phyloP scores from a whole-genome alignment of 768 basidiomycete species.

The Coprinopsis marcescibilis region DNA sequence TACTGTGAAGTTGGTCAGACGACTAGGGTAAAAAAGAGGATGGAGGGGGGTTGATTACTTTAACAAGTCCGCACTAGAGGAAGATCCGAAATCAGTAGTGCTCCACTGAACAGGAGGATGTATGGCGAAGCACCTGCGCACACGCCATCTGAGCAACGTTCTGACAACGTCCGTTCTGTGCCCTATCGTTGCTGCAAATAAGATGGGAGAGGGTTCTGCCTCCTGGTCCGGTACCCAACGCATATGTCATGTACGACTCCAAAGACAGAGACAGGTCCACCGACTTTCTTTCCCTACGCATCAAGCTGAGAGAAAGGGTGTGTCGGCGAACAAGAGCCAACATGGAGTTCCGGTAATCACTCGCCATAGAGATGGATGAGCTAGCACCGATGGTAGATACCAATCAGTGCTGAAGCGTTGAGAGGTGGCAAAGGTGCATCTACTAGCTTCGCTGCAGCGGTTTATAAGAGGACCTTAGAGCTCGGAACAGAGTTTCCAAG shows the following conservation, averaged over 20 bases:
- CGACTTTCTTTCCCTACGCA: constrained; percentile 5
- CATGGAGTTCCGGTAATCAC: constrained; percentile 17
- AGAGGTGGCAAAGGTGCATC: too few species aligned
- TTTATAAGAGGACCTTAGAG: too few species aligned
- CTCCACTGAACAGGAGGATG: background rate
- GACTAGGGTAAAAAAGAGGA: background rate
- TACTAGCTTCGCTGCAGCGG: too few species aligned
- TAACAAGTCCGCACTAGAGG: background rate
- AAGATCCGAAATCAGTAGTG: background rate
- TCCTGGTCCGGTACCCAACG: constrained; percentile 20
- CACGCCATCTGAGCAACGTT: background rate
- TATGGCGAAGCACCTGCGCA: background rate
- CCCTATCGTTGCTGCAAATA: constrained; percentile 3
- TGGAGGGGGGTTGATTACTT: background rate
- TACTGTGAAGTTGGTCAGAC: constrained; percentile 18
- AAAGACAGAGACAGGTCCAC: constrained; percentile 17
- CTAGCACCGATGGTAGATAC: background rate
- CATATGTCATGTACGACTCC: constrained; percentile 24
- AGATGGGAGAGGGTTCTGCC: constrained; percentile 1
- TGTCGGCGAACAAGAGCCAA: constrained; percentile 19
- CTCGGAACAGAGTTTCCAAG: too few species aligned
- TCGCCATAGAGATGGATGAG: background rate
- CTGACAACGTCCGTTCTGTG: background rate
- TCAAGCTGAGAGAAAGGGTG: constrained; percentile 13
- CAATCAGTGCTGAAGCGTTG: too few species aligned